Percentiles rank a stretch among this genome's conserved stretches.
phyloP scores from a whole-genome alignment of 768 basidiomycete genomes.

The Rhizopogon roseolus region DNA sequence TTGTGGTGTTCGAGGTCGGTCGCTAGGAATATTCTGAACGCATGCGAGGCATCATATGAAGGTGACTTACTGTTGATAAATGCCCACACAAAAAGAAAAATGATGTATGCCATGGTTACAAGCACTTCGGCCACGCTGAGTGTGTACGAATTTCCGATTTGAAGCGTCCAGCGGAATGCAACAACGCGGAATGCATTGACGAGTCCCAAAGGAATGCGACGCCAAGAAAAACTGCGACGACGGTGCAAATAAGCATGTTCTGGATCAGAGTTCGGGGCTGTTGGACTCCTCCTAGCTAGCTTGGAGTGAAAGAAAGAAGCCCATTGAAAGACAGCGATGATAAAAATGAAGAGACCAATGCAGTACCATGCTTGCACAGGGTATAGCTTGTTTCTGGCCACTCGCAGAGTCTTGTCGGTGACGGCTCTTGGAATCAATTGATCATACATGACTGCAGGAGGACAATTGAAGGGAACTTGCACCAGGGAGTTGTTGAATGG shows the following conservation, averaged over 20 bases:
- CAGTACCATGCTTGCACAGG: conserved; percentile 10
- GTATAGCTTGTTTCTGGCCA: conserved; percentile 1
- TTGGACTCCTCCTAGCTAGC: not conserved
- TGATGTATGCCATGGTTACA: conserved; percentile 42
- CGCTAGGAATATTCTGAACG: conserved; percentile 8
- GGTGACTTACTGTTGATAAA: conserved; percentile 39
- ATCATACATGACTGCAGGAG: not conserved
- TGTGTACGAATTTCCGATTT: conserved; percentile 34
- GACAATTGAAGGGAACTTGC: not conserved
- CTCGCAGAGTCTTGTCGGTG: conserved; percentile 3
- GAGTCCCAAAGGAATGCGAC: conserved; percentile 29
- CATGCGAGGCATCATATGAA: not conserved
- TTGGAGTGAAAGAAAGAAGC: conserved; percentile 10
- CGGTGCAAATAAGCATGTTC: not conserved
- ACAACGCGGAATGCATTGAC: conserved; percentile 37
- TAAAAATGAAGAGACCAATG: conserved; percentile 8
- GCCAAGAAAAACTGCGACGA: conserved; percentile 36
- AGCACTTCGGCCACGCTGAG: conserved; percentile 36
- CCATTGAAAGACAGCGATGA: conserved; percentile 9
- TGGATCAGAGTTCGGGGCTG: not conserved
- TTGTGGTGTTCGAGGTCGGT: conserved; percentile 13
- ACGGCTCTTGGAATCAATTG: not conserved
- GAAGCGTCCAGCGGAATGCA: conserved; percentile 41
- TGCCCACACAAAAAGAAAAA: conserved; percentile 35
- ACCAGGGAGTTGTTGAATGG: not conserved